phyloP scores from a whole-genome alignment of 768 basidiomycete species.

The Russula earlei region DNA sequence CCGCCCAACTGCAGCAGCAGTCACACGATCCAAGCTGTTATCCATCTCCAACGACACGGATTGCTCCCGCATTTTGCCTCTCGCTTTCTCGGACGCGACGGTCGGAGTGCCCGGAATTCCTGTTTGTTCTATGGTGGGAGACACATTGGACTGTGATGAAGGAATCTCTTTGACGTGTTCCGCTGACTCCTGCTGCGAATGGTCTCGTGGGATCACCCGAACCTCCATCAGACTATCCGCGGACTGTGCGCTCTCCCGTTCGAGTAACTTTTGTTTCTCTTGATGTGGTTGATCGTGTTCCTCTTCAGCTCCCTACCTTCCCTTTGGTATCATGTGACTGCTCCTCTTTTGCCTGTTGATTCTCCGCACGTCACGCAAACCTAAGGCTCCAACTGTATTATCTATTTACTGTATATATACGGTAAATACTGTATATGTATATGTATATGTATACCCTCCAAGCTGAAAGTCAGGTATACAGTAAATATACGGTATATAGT shows the following conservation, averaged over 20 bases:
- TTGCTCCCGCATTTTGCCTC: conserved; percentile 82
- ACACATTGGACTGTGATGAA: conserved; percentile 32
- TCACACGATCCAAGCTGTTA: conserved; percentile 50
- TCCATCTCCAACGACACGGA: conserved; percentile 45
- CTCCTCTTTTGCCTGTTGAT: conserved; percentile 68
- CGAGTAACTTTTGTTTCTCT: conserved; percentile 62
- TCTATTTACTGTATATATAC: no score
- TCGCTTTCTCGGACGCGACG: conserved; percentile 70
- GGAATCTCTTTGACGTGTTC: not conserved
- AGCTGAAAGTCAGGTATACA: no score
- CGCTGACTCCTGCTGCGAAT: conserved; percentile 24
- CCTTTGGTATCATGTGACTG: conserved; percentile 34
- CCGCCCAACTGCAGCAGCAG: conserved; percentile 65
- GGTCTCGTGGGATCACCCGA: conserved; percentile 16
- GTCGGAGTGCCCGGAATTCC: conserved; percentile 22
- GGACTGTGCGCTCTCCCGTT: conserved; percentile 36
- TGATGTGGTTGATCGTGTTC: conserved; percentile 37
- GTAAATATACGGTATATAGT: no score
- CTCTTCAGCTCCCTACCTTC: conserved; percentile 31
- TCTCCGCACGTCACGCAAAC: conserved; percentile 75
- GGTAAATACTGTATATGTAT: no score
- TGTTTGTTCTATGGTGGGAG: conserved; percentile 34
- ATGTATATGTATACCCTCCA: no score
- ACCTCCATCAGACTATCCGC: conserved; percentile 17
- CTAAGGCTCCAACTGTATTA: no score